These are phyloP conservation scores for Ophiocytium majus DNA, from an alignment of 352 stramenopile genomes.

Conservation along the genomic window DNA sequence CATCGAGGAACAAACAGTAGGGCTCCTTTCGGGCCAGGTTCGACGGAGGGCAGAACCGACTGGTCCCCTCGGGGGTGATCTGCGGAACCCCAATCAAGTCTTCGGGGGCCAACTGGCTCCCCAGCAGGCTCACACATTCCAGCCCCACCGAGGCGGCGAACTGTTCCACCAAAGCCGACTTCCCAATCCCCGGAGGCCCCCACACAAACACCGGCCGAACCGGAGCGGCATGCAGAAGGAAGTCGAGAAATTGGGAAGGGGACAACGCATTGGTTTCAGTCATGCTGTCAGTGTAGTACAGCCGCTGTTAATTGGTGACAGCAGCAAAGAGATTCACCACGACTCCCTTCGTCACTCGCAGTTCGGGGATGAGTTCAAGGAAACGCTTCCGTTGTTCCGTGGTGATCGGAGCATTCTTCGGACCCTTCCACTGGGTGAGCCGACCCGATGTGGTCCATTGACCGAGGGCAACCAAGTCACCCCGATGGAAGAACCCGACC, in stretches of 20 bases:
- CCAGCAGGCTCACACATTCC: not conserved
- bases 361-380: no score
- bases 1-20: conserved; percentile 1
- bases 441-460: no score
- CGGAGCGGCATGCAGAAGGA: not conserved
- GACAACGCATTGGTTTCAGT: not conserved
- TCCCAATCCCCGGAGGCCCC: not conserved
- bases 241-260: not conserved
- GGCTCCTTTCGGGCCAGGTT: not conserved
- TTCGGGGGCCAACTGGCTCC: not conserved
- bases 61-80: not conserved
- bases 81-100: not conserved
- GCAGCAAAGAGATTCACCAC: no score
- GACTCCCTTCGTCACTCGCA: no score
- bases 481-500: no score
- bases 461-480: no score
- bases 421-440: no score
- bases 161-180: not conserved
- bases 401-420: no score
- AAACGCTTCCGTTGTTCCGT: no score
- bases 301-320: no score
- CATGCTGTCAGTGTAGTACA: no score
- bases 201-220: not conserved
- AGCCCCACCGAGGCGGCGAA: not conserved
- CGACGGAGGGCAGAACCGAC: not conserved